Evolutionary conservation across 805 yeast genomes (phyloP).

Genomic region (Limtongozyma cylindracea): DNA sequence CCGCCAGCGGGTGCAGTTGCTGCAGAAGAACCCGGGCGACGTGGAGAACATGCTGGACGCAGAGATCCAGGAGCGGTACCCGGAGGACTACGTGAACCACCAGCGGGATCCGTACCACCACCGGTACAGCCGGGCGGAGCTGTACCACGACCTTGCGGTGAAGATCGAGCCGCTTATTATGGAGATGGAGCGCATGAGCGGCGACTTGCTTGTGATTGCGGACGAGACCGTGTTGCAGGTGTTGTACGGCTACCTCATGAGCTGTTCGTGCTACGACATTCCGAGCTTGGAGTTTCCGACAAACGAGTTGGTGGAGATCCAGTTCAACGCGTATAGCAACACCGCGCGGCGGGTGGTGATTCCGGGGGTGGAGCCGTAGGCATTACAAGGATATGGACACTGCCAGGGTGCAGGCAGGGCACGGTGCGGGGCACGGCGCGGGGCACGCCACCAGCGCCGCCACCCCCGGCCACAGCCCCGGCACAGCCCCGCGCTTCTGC

Average conservation of each 20-base stretch:
- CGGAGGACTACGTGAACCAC: conserved; percentile 44
- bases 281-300: conserved; percentile 60
- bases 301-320: conserved; percentile 65
- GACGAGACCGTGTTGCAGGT: conserved; percentile 81
- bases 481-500: no score
- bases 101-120: conserved; percentile 73
- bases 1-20: conserved; percentile 57
- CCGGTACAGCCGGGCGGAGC: conserved; percentile 78
- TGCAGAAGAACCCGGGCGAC: conserved; percentile 76
- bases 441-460: no score
- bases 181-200: conserved; percentile 82
- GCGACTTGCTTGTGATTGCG: conserved; percentile 74
- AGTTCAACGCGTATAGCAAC: conserved; percentile 70
- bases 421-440: no score
- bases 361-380: no score
- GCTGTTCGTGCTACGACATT: conserved; percentile 66
- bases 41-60: conserved; percentile 43
- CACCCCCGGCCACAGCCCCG: no score
- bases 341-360: conserved; percentile 21
- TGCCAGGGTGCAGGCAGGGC: no score
- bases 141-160: conserved; percentile 88
- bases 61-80: conserved; percentile 32
- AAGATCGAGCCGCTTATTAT: conserved; percentile 80
- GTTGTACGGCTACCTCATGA: conserved; percentile 86
- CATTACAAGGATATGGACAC: no score